These are phyloP conservation scores for Populus ilicifolia DNA, from an alignment of 345 rosid genomes.

Conservation along the genomic window DNA sequence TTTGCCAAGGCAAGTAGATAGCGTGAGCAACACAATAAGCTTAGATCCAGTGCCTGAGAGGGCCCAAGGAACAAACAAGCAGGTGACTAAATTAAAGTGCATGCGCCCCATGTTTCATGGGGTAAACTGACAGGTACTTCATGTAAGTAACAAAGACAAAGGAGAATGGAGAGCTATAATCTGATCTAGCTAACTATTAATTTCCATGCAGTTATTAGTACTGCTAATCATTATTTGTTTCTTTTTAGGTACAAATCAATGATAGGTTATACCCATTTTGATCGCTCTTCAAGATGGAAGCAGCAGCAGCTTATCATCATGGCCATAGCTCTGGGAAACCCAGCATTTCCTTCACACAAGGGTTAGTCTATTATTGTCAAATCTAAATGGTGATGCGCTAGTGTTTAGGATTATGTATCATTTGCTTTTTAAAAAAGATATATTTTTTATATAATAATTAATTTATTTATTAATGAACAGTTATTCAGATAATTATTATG, in stretches of 20 bases:
- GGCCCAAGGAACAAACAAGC: constrained; percentile 13
- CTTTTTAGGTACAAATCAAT: not conserved
- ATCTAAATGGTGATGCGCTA: too few species aligned
- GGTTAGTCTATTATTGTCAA: too few species aligned
- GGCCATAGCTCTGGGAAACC: not conserved
- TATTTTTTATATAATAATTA: too few species aligned
- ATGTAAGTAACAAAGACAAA: not conserved
- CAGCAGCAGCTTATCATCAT: not conserved
- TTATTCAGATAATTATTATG: too few species aligned
- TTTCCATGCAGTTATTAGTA: too few species aligned
- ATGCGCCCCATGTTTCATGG: constrained; percentile 15
- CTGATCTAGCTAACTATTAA: not conserved
- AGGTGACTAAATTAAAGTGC: constrained; percentile 13
- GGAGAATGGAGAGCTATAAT: not conserved
- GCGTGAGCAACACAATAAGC: constrained; percentile 14
- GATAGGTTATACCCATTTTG: not conserved
- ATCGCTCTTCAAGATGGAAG: not conserved
- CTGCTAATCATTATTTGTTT: constrained; percentile 13
- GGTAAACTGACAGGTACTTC: constrained; percentile 13
- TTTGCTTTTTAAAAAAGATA: too few species aligned
- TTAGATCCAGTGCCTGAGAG: not conserved
- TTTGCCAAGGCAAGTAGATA: not conserved
- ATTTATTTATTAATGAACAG: too few species aligned
- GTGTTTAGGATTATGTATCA: too few species aligned
- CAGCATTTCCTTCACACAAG: too few species aligned